Conservation (phyloP, 257 asterid species). For the Nicotiana sylvestris region DNA sequence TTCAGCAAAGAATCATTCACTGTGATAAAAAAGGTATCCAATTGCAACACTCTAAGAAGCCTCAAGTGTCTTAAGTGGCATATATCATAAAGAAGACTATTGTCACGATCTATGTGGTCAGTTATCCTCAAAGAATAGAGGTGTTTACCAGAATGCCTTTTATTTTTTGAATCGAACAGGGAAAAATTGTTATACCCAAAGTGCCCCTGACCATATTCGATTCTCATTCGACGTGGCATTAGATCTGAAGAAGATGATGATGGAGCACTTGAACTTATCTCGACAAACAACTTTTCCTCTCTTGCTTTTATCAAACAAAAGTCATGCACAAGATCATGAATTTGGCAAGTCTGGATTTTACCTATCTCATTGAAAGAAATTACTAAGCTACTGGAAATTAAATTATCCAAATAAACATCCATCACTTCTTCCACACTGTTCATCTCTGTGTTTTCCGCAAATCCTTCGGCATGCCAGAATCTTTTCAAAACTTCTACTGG, state of each 20-base stretch:
- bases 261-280: background rate
- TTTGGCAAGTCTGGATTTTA: background rate
- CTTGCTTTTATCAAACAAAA: constrained; percentile 23
- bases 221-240: background rate
- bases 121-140: background rate
- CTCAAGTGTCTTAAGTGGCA: constrained; percentile 7
- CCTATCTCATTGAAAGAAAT: constrained; percentile 16
- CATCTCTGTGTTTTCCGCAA: background rate
- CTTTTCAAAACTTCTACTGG: background rate
- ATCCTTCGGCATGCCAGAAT: constrained; percentile 31
- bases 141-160: constrained; percentile 7
- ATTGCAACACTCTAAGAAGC: constrained; percentile 19
- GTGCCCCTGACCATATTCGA: accelerated
- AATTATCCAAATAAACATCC: constrained; percentile 17
- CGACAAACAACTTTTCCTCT: background rate
- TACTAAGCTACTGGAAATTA: constrained; percentile 22
- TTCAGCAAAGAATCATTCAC: constrained; percentile 6
- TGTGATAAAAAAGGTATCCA: background rate
- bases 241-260: background rate
- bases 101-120: background rate
- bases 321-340: constrained; percentile 25
- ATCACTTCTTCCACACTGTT: constrained; percentile 3
- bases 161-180: background rate
- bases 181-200: background rate
- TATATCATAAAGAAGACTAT: background rate